These are phyloP conservation scores for Strobilomyces echinocephalus DNA, from an alignment of 768 basidiomycete genomes.

Conservation along the genomic window DNA sequence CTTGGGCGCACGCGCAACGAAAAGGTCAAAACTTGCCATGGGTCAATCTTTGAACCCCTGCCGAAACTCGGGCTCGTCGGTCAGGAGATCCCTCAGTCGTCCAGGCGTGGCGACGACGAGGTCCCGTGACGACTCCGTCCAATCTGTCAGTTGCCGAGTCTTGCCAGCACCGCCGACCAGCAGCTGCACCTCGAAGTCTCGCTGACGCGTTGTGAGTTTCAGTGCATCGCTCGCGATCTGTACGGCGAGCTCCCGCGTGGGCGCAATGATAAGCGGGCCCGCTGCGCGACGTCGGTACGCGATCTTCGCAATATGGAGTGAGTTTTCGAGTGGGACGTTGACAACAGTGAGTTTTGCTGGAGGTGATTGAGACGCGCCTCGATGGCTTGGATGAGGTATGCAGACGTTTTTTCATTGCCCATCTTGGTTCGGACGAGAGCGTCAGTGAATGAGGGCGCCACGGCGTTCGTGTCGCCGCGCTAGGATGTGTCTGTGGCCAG, in stretches of 20 bases:
- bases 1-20: background rate
- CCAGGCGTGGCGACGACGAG: constrained; percentile 92
- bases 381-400: constrained; percentile 82
- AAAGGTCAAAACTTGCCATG: constrained; percentile 44
- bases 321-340: constrained; percentile 40
- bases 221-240: constrained; percentile 85
- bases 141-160: constrained; percentile 61
- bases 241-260: constrained; percentile 85
- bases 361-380: constrained; percentile 67
- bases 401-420: constrained; percentile 86
- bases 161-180: constrained; percentile 77
- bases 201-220: constrained; percentile 56
- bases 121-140: constrained; percentile 60
- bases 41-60: constrained; percentile 50
- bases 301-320: constrained; percentile 25
- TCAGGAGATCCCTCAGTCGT: constrained; percentile 69
- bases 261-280: constrained; percentile 79
- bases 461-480: constrained; percentile 6
- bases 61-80: constrained; percentile 51
- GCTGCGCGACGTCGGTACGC: constrained; percentile 44
- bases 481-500: background rate
- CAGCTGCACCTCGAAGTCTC: constrained; percentile 63
- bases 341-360: constrained; percentile 37
- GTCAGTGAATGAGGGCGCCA: constrained; percentile 53
- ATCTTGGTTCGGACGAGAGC: constrained; percentile 84